Percentiles rank a stretch among this genome's conserved stretches.
Conservation (phyloP, 2,329 filamentous ascomycete species). For the Aschersonia sp. region DNA sequence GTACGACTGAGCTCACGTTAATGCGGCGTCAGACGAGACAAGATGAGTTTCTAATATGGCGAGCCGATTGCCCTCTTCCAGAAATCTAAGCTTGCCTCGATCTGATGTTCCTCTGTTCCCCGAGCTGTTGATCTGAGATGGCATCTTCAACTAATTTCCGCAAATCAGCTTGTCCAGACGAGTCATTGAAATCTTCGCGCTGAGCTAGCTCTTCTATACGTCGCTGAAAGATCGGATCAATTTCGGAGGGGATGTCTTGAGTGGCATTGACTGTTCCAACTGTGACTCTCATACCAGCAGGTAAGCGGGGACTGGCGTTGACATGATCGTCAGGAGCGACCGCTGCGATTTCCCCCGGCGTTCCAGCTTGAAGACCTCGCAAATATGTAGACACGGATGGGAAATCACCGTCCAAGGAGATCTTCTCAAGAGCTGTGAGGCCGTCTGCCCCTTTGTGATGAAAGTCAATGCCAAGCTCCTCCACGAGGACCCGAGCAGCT, state of each 20-base stretch:
- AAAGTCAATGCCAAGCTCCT: constrained; percentile 63
- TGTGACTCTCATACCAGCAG: constrained; percentile 63
- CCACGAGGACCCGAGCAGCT: constrained; percentile 64
- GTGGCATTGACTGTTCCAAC: constrained; percentile 57
- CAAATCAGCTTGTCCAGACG: constrained; percentile 66
- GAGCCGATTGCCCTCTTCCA: constrained; percentile 29
- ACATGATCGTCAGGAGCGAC: constrained; percentile 13
- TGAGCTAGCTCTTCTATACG: constrained; percentile 81
- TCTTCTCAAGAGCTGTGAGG: constrained; percentile 66
- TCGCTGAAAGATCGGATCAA: constrained; percentile 70
- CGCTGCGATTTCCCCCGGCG: constrained; percentile 13
- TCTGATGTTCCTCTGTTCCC: constrained; percentile 50
- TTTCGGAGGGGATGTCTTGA: constrained; percentile 43
- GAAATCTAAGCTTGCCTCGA: constrained; percentile 36
- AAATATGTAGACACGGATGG: constrained; percentile 65
- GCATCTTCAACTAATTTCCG: constrained; percentile 70
- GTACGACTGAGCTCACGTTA: constrained; percentile 35
- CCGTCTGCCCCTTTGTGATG: constrained; percentile 56
- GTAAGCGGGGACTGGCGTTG: constrained; percentile 44
- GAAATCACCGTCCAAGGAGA: constrained; percentile 64
- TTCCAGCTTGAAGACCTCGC: constrained; percentile 14
- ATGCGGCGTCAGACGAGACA: constrained; percentile 32
- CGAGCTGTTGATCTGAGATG: constrained; percentile 49
- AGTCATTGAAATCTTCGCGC: constrained; percentile 68
- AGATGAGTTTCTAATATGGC: constrained; percentile 46